Base-by-base conservation (phyloP, 2,329 filamentous ascomycete species). In the Aspergillus arachidicola region DNA sequence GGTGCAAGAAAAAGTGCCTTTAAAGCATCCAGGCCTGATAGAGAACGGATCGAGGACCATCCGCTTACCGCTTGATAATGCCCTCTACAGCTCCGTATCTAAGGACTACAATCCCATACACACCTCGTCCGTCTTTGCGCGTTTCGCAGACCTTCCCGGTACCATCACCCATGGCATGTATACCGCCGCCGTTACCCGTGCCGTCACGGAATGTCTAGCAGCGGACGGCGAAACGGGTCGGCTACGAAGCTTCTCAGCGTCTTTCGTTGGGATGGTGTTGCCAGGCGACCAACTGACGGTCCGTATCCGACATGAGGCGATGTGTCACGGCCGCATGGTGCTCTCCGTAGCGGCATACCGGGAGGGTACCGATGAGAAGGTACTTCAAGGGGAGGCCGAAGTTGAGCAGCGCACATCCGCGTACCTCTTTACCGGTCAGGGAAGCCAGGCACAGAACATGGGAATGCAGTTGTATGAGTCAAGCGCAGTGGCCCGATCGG, bases 91-190 rank as follows among this genome's bases (percentile, higher is more conserved):
- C 19, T 19, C 16, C 38, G 93, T 97, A 19, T 98, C 94, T 59
- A 94, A 94, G 56, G 94, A 98, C 76, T 97, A 91, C 86, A 98
- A 98, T 80, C 94, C 94, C 16, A 98, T 98, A 66, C 94, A 98
- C 84, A 94, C 97, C 48, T 97, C 94, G 12, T 89, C 93, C 57
- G 91, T 97, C 57, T 98, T 98, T 80, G 91, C 94, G 19, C 92
- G 87, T 78, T 97, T 97, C 73, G 94, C 94, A 73, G 93, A 93
- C 76, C 85, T 98, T 12, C 93, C 93, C 1, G 94, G 94, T 46
- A 97, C 94, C 36, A 97, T 98, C 73, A 97, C 94, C 0, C 94
- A 98, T 76, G 94, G 94, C 76, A 98, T 98, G 94, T 97, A 96
- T 84, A 95, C 94, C 0, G 97, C 94, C 77, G 94, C 94, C 64